Percentiles rank a stretch among this genome's conserved stretches.
Evolutionary conservation across 768 basidiomycete genomes (phyloP).

Genomic region (Strobilomyces confusus): DNA sequence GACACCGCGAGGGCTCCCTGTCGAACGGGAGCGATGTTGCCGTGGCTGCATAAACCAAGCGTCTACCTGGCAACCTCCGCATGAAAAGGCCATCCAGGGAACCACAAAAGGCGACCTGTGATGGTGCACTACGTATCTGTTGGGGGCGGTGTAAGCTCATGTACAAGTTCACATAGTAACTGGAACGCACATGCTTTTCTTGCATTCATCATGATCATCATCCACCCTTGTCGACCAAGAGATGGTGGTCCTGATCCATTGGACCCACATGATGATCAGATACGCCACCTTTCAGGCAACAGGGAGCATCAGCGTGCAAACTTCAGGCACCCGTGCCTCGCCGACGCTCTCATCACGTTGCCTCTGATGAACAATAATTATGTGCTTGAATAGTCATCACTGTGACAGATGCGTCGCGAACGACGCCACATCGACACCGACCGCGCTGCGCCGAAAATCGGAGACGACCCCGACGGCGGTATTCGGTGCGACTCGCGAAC

Average conservation of each 20-base stretch:
- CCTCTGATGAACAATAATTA: background rate
- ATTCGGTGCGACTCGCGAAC: background rate
- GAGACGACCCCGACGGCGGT: no score
- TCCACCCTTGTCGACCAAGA: background rate
- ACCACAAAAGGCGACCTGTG: constrained; percentile 21
- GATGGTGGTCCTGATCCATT: background rate
- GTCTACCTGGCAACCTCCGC: background rate
- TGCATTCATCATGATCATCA: background rate
- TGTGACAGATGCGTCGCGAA: background rate
- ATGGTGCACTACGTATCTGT: constrained; percentile 13
- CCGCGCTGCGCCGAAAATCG: no score
- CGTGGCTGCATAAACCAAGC: constrained; percentile 7
- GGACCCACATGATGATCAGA: background rate
- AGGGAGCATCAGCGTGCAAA: background rate
- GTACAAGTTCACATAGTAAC: background rate
- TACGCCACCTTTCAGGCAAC: background rate
- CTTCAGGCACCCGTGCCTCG: background rate
- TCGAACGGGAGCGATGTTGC: constrained; percentile 2
- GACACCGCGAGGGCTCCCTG: constrained; percentile 51
- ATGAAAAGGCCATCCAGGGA: background rate
- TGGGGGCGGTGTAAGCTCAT: constrained; percentile 6
- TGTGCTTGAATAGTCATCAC: no score
- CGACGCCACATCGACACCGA: background rate
- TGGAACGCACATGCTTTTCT: background rate
- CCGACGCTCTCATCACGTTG: background rate